Base-by-base conservation (phyloP, 2,329 filamentous ascomycete genomes). In the Xylariaceae sp. region DNA sequence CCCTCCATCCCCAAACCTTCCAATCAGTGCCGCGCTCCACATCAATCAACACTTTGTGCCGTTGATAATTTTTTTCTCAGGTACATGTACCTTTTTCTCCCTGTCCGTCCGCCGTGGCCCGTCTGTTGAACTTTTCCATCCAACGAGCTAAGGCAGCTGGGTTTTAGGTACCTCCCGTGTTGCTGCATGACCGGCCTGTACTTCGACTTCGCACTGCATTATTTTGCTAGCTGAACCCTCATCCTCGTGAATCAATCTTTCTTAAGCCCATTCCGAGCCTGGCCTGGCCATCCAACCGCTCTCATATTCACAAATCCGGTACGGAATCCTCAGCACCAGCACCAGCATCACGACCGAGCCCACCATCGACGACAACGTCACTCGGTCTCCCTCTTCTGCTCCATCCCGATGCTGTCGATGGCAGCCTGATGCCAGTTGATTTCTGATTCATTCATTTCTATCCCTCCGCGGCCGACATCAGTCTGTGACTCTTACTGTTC, bases 161-260 rank as follows among this genome's bases (percentile, higher is more conserved):
- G 55, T 55, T 5, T 56, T 60, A 58, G 60, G 53, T 61, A 58
- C 56, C 53, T 58, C 56, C 45, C 39, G 51, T 55, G 18, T 45
- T 45, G n/a, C 55, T 53, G 57, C 54, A 55, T 37, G 52, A 15
- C 41, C 30, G 6, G 41, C 41, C 30, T n/a, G 30, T 23, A 51
- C 23, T 35, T 35, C 23, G 11, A n/a, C 10, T 61, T 54, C 56
- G 54, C 59, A 61, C 59, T 58, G 55, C 57, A 58, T 51, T 13
- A 51, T 55, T 61, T 59, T 58, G 52, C 35, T 58, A 61, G 61
- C 63, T 63, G 63, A 63, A 56, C 63, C 61, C 59, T 63, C 57
- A 53, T 54, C 58, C 59, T 63, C 56, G 56, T 62, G 60, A 60
- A 63, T 64, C 37, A 41, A 41, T 30, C 23, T 30, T 30, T 30